Conservation (phyloP, 2,329 filamentous ascomycete genomes). For the Pseudocercospora crystallina region DNA sequence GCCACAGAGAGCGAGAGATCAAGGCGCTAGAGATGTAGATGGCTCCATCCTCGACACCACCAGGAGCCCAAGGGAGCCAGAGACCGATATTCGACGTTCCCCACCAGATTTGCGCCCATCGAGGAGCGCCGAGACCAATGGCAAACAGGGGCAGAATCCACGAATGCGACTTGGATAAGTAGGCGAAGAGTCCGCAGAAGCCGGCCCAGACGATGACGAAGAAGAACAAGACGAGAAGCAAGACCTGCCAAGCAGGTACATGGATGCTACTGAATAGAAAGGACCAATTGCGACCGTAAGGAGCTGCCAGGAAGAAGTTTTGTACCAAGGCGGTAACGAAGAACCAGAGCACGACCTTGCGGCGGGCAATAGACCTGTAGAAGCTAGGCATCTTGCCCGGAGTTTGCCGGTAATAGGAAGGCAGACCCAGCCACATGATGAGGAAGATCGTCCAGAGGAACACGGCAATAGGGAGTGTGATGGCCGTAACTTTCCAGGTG, state of each 20-base stretch:
- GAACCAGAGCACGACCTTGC: conserved; percentile 66
- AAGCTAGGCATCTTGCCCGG: conserved; percentile 64
- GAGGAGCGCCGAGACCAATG: conserved; percentile 62
- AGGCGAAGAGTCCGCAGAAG: conserved; percentile 51
- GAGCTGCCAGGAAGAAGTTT: conserved; percentile 65
- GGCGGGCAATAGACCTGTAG: conserved; percentile 59
- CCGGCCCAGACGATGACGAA: conserved; percentile 55
- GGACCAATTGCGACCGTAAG: conserved; percentile 65
- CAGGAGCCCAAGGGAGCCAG: conserved; percentile 59
- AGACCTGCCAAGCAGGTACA: conserved; percentile 56
- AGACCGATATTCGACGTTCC: conserved; percentile 58
- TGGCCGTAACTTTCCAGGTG: conserved; percentile 40
- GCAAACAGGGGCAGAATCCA: conserved; percentile 67
- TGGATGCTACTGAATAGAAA: conserved; percentile 59
- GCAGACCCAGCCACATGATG: conserved; percentile 59
- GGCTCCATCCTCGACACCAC: conserved; percentile 33
- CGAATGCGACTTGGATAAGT: conserved; percentile 57
- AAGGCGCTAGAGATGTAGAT: conserved; percentile 53
- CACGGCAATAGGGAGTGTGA: conserved; percentile 57
- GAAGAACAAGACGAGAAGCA: conserved; percentile 55
- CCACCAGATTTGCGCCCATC: conserved; percentile 68
- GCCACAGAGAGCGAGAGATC: conserved; percentile 58
- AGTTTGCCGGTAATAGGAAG: conserved; percentile 62
- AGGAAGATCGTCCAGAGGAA: conserved; percentile 56
- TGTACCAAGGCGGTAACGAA: conserved; percentile 62